Percentiles rank a stretch among this genome's conserved stretches.
These are phyloP conservation scores for Lanmaoa rubissima DNA, from an alignment of 768 basidiomycete species.

Conservation along the genomic window DNA sequence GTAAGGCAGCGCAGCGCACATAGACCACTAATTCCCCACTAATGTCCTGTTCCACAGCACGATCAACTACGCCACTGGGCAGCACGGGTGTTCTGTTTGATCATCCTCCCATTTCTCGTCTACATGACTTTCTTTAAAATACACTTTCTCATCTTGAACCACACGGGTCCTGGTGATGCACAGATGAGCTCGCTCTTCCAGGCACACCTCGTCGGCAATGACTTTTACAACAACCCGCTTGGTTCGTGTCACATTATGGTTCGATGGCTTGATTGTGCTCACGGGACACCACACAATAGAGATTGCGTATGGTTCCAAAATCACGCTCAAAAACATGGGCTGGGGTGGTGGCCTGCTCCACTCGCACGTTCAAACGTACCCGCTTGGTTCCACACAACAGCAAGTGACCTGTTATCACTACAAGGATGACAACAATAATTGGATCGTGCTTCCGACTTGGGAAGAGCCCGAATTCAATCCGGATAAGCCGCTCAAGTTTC, in stretches of 20 bases:
- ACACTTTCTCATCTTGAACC: slow-evolving; percentile 92
- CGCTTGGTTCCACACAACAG: slow-evolving; percentile 88
- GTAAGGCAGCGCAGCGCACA: slow-evolving; percentile 48
- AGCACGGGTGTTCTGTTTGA: slow-evolving; percentile 81
- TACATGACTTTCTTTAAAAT: slow-evolving; percentile 96
- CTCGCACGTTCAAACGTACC: slow-evolving; percentile 95
- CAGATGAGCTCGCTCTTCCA: slow-evolving; percentile 99
- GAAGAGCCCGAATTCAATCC: slow-evolving; percentile 64
- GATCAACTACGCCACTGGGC: slow-evolving; percentile 91
- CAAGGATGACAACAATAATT: slow-evolving; percentile 97
- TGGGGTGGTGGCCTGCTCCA: slow-evolving; percentile 97
- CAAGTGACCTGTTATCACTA: slow-evolving; percentile 99
- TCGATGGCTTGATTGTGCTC: not conserved
- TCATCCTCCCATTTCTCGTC: slow-evolving; percentile 85
- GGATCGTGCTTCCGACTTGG: slow-evolving; percentile 81
- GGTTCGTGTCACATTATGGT: slow-evolving; percentile 42
- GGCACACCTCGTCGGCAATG: slow-evolving; percentile 91
- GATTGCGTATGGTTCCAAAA: slow-evolving; percentile 82
- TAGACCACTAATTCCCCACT: slow-evolving; percentile 6
- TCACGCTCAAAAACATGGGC: slow-evolving; percentile 96
- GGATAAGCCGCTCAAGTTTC: slow-evolving; percentile 62
- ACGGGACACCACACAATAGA: slow-evolving; percentile 43
- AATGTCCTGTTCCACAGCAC: slow-evolving; percentile 44
- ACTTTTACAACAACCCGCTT: slow-evolving; percentile 87
- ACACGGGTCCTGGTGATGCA: slow-evolving; percentile 93